Evolutionary conservation across 441 rosid genomes (phyloP), one percentile per base, ranked within the genome.

Genomic region (Syzygium syzygioides): DNA sequence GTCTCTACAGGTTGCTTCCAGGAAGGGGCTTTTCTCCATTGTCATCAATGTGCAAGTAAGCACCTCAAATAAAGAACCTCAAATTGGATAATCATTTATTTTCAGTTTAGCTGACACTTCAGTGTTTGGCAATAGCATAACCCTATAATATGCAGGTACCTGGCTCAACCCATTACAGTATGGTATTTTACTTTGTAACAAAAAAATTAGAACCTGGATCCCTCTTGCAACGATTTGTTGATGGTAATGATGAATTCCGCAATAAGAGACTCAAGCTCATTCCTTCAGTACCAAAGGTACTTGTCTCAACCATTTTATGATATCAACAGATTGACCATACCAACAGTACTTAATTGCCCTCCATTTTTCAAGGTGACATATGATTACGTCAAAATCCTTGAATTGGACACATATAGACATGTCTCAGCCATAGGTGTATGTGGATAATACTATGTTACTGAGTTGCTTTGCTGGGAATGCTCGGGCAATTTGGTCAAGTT

Each of bases 161-260:
- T 88, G 99, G 95, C 89, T 96, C 99, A 91, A 98, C 98, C 89
- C 98, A 96, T 93, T 97, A 97, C 91, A 97, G 99, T 92, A 97
- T 98, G 99, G 98, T 98, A 83, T 98, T 97, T 90, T 98, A 98
- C 89, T 97, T 95, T 91, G 97, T 98, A 89, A 93, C 95, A 1
- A 97, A 92, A 91, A 95, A 94, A 91, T 87, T 98, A 80, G 92
- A 93, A 57, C 93, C 95, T 26, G 98, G 99, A 64, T 97, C 99
- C 28, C 99, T 98, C 89, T 92, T 98, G 93, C 98, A 98, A 91
- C 96, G 98, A 23, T 97, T 98, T 93, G 97, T 98, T 87, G 98
- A 97, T 91, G 99, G 99, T 66, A 99, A 98, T 88, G 99, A 97
- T 90, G 99, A 98, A 91, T 98, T 98, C 90, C 96, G 98, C 79